phyloP scores from a whole-genome alignment of 2,329 filamentous ascomycete species.

The Talaromyces verruculosus region DNA sequence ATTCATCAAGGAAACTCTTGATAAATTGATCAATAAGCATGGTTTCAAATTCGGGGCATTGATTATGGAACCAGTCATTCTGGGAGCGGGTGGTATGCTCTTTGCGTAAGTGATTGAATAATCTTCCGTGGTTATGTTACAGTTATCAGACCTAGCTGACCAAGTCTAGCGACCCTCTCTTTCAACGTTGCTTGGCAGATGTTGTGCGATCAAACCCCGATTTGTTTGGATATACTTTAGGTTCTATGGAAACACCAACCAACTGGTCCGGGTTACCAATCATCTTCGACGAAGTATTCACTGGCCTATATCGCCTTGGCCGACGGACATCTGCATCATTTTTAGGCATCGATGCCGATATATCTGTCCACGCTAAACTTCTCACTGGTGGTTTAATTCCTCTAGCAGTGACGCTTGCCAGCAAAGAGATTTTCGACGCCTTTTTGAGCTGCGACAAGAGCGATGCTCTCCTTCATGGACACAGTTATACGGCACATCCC shows the following conservation, averaged over 20 bases:
- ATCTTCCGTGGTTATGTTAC: background rate
- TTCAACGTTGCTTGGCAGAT: slow-evolving; percentile 69
- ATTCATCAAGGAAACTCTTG: slow-evolving; percentile 59
- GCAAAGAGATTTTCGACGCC: slow-evolving; percentile 68
- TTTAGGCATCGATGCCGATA: slow-evolving; percentile 67
- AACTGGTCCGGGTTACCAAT: slow-evolving; percentile 73
- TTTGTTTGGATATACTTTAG: slow-evolving; percentile 49
- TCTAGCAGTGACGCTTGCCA: slow-evolving; percentile 73
- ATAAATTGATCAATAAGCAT: slow-evolving; percentile 52
- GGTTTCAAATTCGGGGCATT: slow-evolving; percentile 72
- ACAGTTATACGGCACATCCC: slow-evolving; percentile 83
- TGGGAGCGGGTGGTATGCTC: slow-evolving; percentile 82
- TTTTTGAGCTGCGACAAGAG: slow-evolving; percentile 73
- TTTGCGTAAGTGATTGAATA: slow-evolving; percentile 62
- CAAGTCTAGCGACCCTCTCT: slow-evolving; percentile 68
- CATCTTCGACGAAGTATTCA: slow-evolving; percentile 85
- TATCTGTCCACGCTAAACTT: slow-evolving; percentile 79
- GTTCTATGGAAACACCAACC: slow-evolving; percentile 20
- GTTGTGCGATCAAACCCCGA: slow-evolving; percentile 62
- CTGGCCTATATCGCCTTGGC: slow-evolving; percentile 78
- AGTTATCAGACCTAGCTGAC: background rate
- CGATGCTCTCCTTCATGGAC: slow-evolving; percentile 77
- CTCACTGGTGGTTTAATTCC: slow-evolving; percentile 78
- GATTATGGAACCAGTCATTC: slow-evolving; percentile 75
- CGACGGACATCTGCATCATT: slow-evolving; percentile 69